Evolutionary conservation across 192 early-diverging fungal species (phyloP).

Genomic region (Gigaspora rosea): DNA sequence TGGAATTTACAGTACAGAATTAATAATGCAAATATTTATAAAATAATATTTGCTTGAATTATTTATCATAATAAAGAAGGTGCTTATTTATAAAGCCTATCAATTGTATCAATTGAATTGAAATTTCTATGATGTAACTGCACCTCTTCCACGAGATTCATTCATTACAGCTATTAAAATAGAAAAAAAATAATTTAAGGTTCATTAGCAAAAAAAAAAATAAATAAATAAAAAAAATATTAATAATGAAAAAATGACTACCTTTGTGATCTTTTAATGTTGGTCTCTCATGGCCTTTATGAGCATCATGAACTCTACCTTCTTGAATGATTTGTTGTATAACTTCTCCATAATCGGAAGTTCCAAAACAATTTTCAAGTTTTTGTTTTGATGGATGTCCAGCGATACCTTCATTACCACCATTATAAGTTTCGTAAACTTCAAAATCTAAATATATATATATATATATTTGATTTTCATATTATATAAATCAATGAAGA

Average conservation of each 20-base stretch:
- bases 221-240: neutral
- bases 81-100: too few relatives aligned
- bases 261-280: neutral
- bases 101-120: too few relatives aligned
- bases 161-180: neutral
- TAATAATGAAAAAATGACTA: neutral
- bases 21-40: too few relatives aligned
- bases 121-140: too few relatives aligned
- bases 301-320: neutral
- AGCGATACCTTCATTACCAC: slow-evolving; percentile 22
- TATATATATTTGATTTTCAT: neutral
- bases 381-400: slow-evolving; percentile 17
- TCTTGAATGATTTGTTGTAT: slow-evolving; percentile 3
- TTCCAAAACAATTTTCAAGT: slow-evolving; percentile 22
- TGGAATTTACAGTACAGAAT: too few relatives aligned
- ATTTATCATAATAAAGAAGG: neutral
- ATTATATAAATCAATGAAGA: neutral
- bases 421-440: neutral
- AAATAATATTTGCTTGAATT: too few relatives aligned
- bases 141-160: slow-evolving; percentile 16
- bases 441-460: slow-evolving; percentile 14
- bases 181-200: neutral
- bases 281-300: neutral
- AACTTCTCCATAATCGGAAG: neutral
- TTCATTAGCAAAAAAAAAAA: neutral